Conservation (phyloP, 768 basidiomycete species). For the Kwoniella botswanensis region DNA sequence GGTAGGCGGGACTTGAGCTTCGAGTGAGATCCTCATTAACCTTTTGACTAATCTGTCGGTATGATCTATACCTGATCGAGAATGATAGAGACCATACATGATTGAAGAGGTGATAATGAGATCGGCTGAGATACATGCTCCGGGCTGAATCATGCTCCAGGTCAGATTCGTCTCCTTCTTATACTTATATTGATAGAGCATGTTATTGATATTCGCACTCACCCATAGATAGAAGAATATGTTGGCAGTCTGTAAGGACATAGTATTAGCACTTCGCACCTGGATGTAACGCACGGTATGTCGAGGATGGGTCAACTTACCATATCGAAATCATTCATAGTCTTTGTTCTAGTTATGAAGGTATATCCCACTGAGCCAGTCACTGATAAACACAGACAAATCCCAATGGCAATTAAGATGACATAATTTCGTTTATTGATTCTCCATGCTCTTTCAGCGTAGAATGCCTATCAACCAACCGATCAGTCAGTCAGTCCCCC, state of each 20-base stretch:
- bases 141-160: slow-evolving; percentile 3
- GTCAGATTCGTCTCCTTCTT: background rate
- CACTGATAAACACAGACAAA: slow-evolving; percentile 20
- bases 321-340: slow-evolving; percentile 21
- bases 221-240: slow-evolving; percentile 30
- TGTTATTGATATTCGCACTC: background rate
- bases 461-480: slow-evolving; percentile 12
- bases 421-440: slow-evolving; percentile 20
- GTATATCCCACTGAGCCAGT: slow-evolving; percentile 27
- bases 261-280: background rate
- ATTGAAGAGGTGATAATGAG: slow-evolving; percentile 25
- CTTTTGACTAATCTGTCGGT: slow-evolving; percentile 19
- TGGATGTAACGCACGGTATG: no score
- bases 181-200: background rate
- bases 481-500: background rate
- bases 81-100: slow-evolving; percentile 20
- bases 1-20: slow-evolving; percentile 26
- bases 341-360: background rate
- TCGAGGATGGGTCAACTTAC: background rate
- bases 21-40: slow-evolving; percentile 22
- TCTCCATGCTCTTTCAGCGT: slow-evolving; percentile 28
- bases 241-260: slow-evolving; percentile 10
- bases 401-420: slow-evolving; percentile 15
- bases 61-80: slow-evolving; percentile 20
- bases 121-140: slow-evolving; percentile 27